Conservation (phyloP, 2,329 filamentous ascomycete genomes). For the Aspergillus intermedius region DNA sequence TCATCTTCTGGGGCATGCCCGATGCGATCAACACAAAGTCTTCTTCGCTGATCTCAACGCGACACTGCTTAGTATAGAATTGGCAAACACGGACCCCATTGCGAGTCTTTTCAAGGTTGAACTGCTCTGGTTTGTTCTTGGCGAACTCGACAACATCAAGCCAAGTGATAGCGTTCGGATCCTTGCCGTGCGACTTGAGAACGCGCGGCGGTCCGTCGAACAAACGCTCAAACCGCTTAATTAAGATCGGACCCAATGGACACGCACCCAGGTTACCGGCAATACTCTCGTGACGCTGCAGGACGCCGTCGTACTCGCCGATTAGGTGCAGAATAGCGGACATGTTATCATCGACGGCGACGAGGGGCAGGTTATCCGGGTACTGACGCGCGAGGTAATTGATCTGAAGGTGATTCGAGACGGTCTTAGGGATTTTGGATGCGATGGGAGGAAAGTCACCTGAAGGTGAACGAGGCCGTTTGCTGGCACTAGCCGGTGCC, state of each 20-base stretch:
- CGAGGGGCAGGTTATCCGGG: slow-evolving; percentile 55
- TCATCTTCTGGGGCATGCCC: slow-evolving; percentile 74
- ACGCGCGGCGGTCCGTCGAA: slow-evolving; percentile 74
- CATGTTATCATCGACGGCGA: slow-evolving; percentile 63
- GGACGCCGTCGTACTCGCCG: slow-evolving; percentile 74
- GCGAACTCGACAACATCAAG: slow-evolving; percentile 81
- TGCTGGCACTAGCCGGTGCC: slow-evolving; percentile 35
- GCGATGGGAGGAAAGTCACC: slow-evolving; percentile 32
- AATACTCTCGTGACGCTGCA: slow-evolving; percentile 79
- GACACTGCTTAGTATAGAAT: slow-evolving; percentile 72
- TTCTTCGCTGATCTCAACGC: slow-evolving; percentile 80
- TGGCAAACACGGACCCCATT: slow-evolving; percentile 69
- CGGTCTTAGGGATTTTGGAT: slow-evolving; percentile 50
- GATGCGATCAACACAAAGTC: slow-evolving; percentile 80
- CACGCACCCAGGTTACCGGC: slow-evolving; percentile 79
- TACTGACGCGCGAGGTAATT: slow-evolving; percentile 62
- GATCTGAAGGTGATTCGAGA: slow-evolving; percentile 57
- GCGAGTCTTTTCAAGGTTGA: slow-evolving; percentile 61
- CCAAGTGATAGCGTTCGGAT: slow-evolving; percentile 64
- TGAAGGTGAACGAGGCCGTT: slow-evolving; percentile 42
- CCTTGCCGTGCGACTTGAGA: slow-evolving; percentile 56
- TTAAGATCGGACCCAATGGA: slow-evolving; percentile 71
- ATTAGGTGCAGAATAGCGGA: slow-evolving; percentile 66
- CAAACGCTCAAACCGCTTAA: slow-evolving; percentile 78
- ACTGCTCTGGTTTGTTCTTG: slow-evolving; percentile 70